These are phyloP conservation scores for Mycena rebaudengoi DNA, from an alignment of 768 basidiomycete species.

Conservation along the genomic window DNA sequence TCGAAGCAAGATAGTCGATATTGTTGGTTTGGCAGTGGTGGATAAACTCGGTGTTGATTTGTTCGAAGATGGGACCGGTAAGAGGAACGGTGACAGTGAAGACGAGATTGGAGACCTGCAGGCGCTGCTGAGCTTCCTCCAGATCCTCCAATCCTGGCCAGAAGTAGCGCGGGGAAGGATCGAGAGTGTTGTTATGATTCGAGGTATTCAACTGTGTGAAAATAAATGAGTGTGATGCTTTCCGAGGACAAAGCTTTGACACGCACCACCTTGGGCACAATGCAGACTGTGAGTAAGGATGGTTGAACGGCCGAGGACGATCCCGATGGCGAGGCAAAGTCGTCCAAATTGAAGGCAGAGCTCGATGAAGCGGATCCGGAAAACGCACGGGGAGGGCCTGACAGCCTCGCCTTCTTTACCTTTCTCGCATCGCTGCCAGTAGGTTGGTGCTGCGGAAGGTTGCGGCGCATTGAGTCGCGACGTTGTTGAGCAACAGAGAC, in stretches of 20 bases:
- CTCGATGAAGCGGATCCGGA: too few species aligned
- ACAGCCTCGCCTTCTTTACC: not conserved
- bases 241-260: not conserved
- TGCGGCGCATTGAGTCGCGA: not conserved
- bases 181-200: not conserved
- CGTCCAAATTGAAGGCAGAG: not conserved
- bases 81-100: not conserved
- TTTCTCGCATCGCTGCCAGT: not conserved
- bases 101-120: not conserved
- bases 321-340: not conserved
- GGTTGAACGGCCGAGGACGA: not conserved
- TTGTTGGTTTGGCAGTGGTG: not conserved
- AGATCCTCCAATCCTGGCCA: not conserved
- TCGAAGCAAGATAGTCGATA: too few species aligned
- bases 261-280: not conserved
- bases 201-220: not conserved
- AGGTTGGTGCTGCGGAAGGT: not conserved
- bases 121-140: not conserved
- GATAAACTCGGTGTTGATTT: not conserved
- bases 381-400: not conserved
- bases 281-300: not conserved
- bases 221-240: not conserved
- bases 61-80: not conserved
- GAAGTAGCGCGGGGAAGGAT: not conserved
- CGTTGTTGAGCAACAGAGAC: too few species aligned